Conservation (phyloP, 306 rosid species). For the Quercus wislizeni region DNA sequence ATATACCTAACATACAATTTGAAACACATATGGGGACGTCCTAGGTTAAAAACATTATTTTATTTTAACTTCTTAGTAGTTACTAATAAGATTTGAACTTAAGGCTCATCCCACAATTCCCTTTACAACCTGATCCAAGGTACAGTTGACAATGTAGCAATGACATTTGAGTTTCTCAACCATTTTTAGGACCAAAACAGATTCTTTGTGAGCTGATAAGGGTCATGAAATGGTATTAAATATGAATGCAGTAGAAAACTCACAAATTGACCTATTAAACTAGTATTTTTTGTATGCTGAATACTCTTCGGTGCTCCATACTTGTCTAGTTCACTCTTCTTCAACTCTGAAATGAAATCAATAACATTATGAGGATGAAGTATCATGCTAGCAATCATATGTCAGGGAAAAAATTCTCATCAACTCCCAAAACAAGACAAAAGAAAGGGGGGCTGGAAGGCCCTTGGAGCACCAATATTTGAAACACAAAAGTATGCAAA, state of each 20-base stretch:
- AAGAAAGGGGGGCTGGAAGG: neutral
- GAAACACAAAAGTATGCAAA: neutral
- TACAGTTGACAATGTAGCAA: neutral
- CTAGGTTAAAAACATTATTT: neutral
- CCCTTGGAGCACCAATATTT: neutral
- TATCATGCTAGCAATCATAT: neutral
- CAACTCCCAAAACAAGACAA: neutral
- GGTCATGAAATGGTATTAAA: neutral
- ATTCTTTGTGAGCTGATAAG: neutral
- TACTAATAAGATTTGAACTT: neutral
- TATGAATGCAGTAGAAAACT: neutral
- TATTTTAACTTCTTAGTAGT: neutral
- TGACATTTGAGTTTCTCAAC: neutral
- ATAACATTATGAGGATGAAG: neutral
- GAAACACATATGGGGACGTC: neutral
- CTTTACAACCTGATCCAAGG: neutral
- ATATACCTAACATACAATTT: neutral
- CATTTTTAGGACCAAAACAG: neutral
- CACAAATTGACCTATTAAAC: constrained; percentile 46
- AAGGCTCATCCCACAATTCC: neutral
- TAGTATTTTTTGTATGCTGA: constrained; percentile 42
- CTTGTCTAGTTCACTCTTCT: constrained; percentile 66
- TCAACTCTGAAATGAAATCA: constrained; percentile 56
- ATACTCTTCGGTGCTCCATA: constrained; percentile 50
- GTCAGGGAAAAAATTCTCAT: neutral